phyloP scores from a whole-genome alignment of 2,329 filamentous ascomycete species.

The Colletotrichum sp. region DNA sequence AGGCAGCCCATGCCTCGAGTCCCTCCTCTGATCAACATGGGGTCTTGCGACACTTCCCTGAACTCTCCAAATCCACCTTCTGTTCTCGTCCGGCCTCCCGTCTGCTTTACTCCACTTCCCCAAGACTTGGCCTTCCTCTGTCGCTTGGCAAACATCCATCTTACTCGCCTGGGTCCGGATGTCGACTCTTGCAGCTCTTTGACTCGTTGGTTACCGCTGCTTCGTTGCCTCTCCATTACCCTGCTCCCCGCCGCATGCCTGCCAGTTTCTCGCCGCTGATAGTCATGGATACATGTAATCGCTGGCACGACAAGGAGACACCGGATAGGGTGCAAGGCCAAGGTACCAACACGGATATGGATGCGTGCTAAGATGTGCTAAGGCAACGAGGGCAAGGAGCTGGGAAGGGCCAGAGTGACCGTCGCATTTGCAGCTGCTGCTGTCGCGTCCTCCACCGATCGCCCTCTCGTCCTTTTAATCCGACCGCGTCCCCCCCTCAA shows the following conservation, averaged over 20 bases:
- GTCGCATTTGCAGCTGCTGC: not conserved
- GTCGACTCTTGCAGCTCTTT: not conserved
- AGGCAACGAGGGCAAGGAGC: not conserved
- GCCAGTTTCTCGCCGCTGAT: slow-evolving; percentile 11
- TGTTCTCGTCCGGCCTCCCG: slow-evolving; percentile 16
- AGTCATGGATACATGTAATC: slow-evolving; percentile 1
- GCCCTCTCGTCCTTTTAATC: not conserved
- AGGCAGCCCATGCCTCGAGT: not conserved
- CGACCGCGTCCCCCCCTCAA: not conserved
- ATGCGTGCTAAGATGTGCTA: not conserved
- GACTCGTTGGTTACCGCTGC: not conserved
- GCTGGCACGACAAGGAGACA: not conserved
- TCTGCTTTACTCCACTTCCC: slow-evolving; percentile 17
- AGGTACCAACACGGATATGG: not conserved
- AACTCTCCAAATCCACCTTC: slow-evolving; percentile 8
- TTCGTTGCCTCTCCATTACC: not conserved
- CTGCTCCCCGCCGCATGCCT: not conserved
- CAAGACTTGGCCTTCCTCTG: slow-evolving; percentile 20
- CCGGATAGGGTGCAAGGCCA: not conserved
- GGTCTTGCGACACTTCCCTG: not conserved
- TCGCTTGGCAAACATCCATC: slow-evolving; percentile 6
- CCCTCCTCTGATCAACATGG: slow-evolving; percentile 1
- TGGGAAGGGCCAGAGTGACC: not conserved
- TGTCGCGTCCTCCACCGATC: not conserved
- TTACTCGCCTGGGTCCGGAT: not conserved